A percentile compares a stretch with the other conserved stretches of the same genome.
phyloP scores from a whole-genome alignment of 768 basidiomycete species.

The Trametes meyenii region DNA sequence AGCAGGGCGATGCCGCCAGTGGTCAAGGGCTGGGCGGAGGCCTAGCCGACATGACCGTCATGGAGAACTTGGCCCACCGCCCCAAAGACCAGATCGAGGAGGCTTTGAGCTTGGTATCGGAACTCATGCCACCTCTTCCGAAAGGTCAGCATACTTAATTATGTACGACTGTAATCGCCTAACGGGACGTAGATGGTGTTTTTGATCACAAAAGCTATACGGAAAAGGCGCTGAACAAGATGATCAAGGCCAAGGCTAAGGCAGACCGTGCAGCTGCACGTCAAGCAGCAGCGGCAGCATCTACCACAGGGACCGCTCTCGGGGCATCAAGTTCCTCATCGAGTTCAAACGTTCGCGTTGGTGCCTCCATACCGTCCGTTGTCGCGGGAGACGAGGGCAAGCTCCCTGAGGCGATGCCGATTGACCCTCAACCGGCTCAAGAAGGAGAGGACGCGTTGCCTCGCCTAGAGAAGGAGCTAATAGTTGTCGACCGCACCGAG shows the following conservation, averaged over 20 bases:
- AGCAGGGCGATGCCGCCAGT: slow-evolving; percentile 60
- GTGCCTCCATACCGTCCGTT: slow-evolving; percentile 21
- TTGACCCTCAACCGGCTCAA: slow-evolving; percentile 16
- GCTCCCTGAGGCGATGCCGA: slow-evolving; percentile 5
- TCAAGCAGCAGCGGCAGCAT: slow-evolving; percentile 43
- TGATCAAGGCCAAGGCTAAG: slow-evolving; percentile 83
- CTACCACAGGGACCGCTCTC: slow-evolving; percentile 20
- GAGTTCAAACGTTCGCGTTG: slow-evolving; percentile 1
- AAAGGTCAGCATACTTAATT: slow-evolving; percentile 59
- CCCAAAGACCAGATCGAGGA: slow-evolving; percentile 99
- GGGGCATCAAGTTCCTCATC: background rate
- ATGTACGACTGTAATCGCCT: background rate
- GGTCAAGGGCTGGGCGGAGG: slow-evolving; percentile 88
- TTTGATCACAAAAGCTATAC: slow-evolving; percentile 92
- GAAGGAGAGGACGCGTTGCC: slow-evolving; percentile 24
- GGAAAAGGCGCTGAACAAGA: slow-evolving; percentile 76
- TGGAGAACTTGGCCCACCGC: slow-evolving; percentile 95
- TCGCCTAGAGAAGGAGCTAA: slow-evolving; percentile 37
- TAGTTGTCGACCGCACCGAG: slow-evolving; percentile 61
- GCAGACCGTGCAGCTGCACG: slow-evolving; percentile 77
- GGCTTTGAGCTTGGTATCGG: slow-evolving; percentile 83
- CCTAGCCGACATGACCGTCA: slow-evolving; percentile 94
- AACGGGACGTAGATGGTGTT: slow-evolving; percentile 70
- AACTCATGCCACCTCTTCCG: slow-evolving; percentile 90
- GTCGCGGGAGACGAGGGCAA: slow-evolving; percentile 15